Evolutionary conservation across 2,329 filamentous ascomycete species (phyloP).

Genomic region (Verticillium zaregamsianum): DNA sequence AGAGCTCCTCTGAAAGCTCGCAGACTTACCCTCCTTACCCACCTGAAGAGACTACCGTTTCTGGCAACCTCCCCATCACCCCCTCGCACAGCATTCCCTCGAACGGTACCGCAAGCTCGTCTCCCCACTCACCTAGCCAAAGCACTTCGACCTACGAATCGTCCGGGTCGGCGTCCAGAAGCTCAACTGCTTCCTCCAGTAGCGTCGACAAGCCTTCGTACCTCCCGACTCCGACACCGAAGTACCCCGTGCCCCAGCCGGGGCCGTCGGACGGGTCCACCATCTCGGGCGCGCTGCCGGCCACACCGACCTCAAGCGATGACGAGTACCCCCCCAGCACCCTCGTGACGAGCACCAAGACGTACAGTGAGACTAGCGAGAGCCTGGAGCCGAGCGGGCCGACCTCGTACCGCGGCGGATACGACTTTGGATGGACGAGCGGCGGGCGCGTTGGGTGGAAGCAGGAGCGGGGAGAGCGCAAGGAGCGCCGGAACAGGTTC

Average conservation of each 20-base stretch:
- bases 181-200: neutral
- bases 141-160: neutral
- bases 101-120: neutral
- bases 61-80: neutral
- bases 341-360: neutral
- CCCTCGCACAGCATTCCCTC: neutral
- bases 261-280: neutral
- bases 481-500: neutral
- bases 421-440: neutral
- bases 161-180: neutral
- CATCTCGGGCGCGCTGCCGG: constrained; percentile 5
- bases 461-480: neutral
- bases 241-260: constrained; percentile 1
- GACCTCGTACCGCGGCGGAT: neutral
- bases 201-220: neutral
- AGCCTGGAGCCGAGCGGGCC: neutral
- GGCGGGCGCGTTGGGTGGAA: neutral
- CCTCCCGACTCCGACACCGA: neutral
- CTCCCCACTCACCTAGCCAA: neutral
- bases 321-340: neutral
- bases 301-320: neutral
- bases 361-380: neutral
- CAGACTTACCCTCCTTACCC: neutral
- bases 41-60: neutral
- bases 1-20: neutral